Evolutionary conservation across 208 protist genomes (phyloP), one percentile per base, ranked within the genome.

Genomic region (Strigomonas oncopelti): DNA sequence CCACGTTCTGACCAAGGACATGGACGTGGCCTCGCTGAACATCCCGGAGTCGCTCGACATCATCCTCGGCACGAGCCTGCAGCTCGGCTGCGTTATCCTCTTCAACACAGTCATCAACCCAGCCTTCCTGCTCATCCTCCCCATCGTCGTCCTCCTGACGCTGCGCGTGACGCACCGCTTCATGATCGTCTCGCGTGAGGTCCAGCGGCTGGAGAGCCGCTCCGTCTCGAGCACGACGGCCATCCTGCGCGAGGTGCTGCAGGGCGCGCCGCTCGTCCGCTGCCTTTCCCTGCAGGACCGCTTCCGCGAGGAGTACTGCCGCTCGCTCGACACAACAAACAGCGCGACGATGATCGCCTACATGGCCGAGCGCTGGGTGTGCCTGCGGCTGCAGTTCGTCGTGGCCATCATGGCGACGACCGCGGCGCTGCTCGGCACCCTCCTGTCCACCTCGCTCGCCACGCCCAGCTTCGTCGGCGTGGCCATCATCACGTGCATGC

Each of bases 261-360:
- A 82, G 52, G 85, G 85, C 24, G 80, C 82, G 0, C 67, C 80
- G 16, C 74, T 74, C 48, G 75, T 88, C 61, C 85, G 85, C 34
- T 85, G 77, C 68, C 72, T 87, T 62, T 74, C 75, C 9, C 36
- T 91, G 61, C 74, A 82, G 45, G 85, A 85, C 32, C 76, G 71
- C 16, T 71, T 91, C 25, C 82, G 85, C 0, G 80, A 85, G 72
- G 82, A 91, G 74, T 91, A 83, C 75, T 88, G 81, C 67, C 74
- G 78, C 54, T 58, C 85, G 1, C 61, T 91, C 29, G 85, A 91
- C 71, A 81, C 73, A 29, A 66, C 77, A 46, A 88, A 91, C 77
- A 80, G 75, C 52, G 85, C 75, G 27, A 74, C 71, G 36, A 78
- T 88, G 71, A 71, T 86, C 57, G 63, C 58, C 34, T 81, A 83